Evolutionary conservation across 2,329 filamentous ascomycete genomes (phyloP).

Genomic region (Nannizzia gypsea): DNA sequence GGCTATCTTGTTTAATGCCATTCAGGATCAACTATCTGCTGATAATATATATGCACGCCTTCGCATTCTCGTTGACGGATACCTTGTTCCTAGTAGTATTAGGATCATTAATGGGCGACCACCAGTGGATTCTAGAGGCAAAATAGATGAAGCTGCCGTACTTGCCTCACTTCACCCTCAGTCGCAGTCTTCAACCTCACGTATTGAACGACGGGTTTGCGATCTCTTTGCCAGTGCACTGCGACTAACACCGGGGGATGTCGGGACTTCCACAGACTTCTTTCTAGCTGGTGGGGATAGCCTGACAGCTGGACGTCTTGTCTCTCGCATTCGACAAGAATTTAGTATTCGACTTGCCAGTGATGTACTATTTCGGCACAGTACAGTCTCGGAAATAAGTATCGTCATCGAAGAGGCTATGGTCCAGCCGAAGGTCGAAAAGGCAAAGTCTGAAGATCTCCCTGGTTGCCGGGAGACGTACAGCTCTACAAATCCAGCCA

Average conservation of each 20-base stretch:
- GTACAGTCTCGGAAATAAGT: neutral
- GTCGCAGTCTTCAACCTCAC: neutral
- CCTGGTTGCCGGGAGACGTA: neutral
- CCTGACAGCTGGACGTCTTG: neutral
- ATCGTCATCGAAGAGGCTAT: neutral
- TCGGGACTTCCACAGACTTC: neutral
- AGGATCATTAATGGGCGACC: neutral
- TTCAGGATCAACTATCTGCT: neutral
- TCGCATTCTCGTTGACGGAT: neutral
- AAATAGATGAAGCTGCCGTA: neutral
- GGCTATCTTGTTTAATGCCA: neutral
- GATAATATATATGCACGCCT: neutral
- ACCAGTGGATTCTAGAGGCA: neutral
- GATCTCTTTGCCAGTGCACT: neutral
- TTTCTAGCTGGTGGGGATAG: constrained; percentile 3
- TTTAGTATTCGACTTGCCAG: neutral
- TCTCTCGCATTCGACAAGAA: neutral
- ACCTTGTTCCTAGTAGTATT: neutral
- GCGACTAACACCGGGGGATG: neutral
- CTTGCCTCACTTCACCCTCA: neutral
- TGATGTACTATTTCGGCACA: neutral
- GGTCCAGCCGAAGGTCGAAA: neutral
- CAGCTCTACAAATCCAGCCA: constrained; percentile 1
- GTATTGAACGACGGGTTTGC: neutral
- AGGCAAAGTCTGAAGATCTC: neutral